Conservation (phyloP, 1,139 yeast genomes). For the Diutina neorugosa region DNA sequence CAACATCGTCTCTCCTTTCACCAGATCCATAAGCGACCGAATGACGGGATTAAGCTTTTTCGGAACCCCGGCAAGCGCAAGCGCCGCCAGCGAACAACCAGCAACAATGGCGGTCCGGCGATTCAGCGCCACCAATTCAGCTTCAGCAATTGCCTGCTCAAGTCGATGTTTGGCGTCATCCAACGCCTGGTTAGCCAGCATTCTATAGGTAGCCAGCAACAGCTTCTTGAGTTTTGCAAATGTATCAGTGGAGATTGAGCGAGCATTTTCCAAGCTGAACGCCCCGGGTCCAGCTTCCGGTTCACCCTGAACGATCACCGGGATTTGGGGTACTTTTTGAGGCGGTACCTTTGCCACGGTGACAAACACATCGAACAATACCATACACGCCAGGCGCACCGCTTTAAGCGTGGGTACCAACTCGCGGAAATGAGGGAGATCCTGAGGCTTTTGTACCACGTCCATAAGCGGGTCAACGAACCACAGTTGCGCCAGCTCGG, state of each 20-base stretch:
- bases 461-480: constrained; percentile 14
- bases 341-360: constrained; percentile 66
- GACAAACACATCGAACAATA: constrained; percentile 64
- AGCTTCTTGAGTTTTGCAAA: constrained; percentile 53
- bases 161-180: constrained; percentile 73
- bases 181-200: constrained; percentile 59
- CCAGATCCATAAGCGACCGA: constrained; percentile 84
- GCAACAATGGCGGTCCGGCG: constrained; percentile 60
- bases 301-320: constrained; percentile 90
- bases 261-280: constrained; percentile 70
- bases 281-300: constrained; percentile 92
- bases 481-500: constrained; percentile 8
- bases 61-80: constrained; percentile 58
- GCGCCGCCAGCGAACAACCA: constrained; percentile 62
- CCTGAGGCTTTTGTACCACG: constrained; percentile 30
- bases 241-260: constrained; percentile 50
- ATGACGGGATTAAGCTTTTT: constrained; percentile 81
- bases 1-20: constrained; percentile 61
- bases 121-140: constrained; percentile 38
- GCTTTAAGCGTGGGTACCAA: constrained; percentile 78
- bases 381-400: constrained; percentile 78
- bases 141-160: constrained; percentile 55
- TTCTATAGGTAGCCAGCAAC: constrained; percentile 61
- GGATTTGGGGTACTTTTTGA: constrained; percentile 70
- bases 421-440: constrained; percentile 59